Evolutionary conservation across 225 moss, liverwort and hornwort species (phyloP).

Genomic region (Physcomitrium patens): DNA sequence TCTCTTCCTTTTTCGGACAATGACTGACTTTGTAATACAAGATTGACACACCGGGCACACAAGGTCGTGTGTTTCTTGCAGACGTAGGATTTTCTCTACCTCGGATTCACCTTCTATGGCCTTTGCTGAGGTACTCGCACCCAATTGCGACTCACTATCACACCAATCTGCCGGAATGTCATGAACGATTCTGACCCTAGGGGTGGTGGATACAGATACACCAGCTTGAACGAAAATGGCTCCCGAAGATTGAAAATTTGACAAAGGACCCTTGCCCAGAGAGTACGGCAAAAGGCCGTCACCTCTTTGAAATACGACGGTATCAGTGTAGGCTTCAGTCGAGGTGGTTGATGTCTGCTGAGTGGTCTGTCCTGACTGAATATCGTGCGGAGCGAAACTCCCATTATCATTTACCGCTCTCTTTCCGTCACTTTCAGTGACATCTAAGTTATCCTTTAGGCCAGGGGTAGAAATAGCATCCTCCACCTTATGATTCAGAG

Average conservation of each 20-base stretch:
- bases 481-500: background rate
- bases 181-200: constrained; percentile 52
- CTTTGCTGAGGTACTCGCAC: constrained; percentile 12
- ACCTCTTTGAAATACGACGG: constrained; percentile 50
- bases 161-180: constrained; percentile 45
- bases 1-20: constrained; percentile 86
- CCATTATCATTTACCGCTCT: constrained; percentile 42
- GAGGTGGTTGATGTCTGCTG: constrained; percentile 31
- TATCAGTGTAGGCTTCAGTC: constrained; percentile 54
- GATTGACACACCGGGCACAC: constrained; percentile 81
- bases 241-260: constrained; percentile 35
- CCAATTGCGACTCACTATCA: background rate
- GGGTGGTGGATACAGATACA: constrained; percentile 29
- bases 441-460: constrained; percentile 9
- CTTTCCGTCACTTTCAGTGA: constrained; percentile 29
- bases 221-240: constrained; percentile 44
- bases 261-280: constrained; percentile 37
- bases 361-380: constrained; percentile 18
- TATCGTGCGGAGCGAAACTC: constrained; percentile 41
- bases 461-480: background rate
- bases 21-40: constrained; percentile 83
- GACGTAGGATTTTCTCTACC: constrained; percentile 66
- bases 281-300: constrained; percentile 49
- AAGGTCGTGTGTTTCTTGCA: constrained; percentile 84
- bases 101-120: constrained; percentile 54